Evolutionary conservation across 257 asterid genomes (phyloP).

Genomic region (Anisodus tanguticus): DNA sequence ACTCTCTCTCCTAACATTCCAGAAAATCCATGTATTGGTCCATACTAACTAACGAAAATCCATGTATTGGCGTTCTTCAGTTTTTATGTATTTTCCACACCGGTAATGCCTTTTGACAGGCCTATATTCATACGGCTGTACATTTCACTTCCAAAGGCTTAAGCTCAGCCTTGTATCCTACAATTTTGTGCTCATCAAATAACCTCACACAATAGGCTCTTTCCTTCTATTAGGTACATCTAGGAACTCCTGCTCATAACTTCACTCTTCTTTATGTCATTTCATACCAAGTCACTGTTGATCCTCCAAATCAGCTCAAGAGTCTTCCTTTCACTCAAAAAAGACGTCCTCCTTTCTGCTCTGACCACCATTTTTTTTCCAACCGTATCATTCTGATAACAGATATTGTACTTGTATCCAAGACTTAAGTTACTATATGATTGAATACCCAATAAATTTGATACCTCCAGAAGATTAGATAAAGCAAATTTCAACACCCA

Average conservation of each 20-base stretch:
- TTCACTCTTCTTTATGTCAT: not conserved
- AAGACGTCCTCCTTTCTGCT: not conserved
- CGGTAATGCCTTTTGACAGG: not conserved
- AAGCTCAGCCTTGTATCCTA: not conserved
- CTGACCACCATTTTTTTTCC: not conserved
- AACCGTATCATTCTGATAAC: not conserved
- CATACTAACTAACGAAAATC: too few species aligned
- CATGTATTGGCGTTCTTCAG: not conserved
- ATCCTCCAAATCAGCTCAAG: not conserved
- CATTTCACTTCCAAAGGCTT: not conserved
- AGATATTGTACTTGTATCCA: not conserved
- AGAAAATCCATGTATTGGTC: too few species aligned
- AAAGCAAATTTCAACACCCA: not conserved
- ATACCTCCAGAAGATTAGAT: not conserved
- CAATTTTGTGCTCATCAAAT: slow-evolving; percentile 6
- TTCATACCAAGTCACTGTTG: slow-evolving; percentile 16
- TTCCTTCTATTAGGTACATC: not conserved
- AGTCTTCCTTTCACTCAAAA: slow-evolving; percentile 12
- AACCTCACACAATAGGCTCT: not conserved
- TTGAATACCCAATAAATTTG: not conserved
- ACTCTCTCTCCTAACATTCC: too few species aligned
- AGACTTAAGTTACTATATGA: not conserved
- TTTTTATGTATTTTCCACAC: not conserved
- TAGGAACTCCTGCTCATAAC: not conserved
- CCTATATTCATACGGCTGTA: not conserved